Evolutionary conservation across 2,329 filamentous ascomycete genomes (phyloP).

Genomic region (Cercospora zeae-maydis): DNA sequence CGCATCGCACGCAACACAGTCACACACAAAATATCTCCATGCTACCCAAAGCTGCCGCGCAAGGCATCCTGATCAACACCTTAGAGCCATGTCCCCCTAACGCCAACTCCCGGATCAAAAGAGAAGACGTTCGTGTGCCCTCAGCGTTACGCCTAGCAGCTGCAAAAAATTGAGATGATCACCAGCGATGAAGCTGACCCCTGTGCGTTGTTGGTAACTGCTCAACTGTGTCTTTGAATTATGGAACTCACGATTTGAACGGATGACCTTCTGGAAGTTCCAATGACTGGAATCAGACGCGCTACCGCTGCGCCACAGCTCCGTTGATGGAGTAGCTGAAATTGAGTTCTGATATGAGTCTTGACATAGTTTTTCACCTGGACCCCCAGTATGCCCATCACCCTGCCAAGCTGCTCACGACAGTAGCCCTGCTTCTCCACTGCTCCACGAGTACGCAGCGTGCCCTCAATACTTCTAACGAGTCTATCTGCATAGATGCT

Average conservation of each 20-base stretch:
- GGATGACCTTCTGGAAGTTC: conserved; percentile 26
- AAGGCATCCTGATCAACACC: too few relatives aligned
- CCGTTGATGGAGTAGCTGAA: neutral
- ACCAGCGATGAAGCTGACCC: conserved; percentile 19
- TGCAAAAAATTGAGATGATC: conserved; percentile 5
- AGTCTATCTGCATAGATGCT: neutral
- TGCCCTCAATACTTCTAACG: neutral
- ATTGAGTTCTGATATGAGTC: neutral
- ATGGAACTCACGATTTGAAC: conserved; percentile 18
- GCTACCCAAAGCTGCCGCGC: neutral
- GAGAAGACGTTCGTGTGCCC: too few relatives aligned
- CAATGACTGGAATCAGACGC: conserved; percentile 22
- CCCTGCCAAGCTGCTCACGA: too few relatives aligned
- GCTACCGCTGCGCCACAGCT: conserved; percentile 21
- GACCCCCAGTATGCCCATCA: too few relatives aligned
- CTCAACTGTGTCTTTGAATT: neutral
- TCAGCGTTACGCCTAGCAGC: too few relatives aligned
- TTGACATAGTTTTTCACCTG: neutral
- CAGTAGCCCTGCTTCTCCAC: too few relatives aligned
- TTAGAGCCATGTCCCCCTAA: too few relatives aligned
- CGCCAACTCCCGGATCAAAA: too few relatives aligned
- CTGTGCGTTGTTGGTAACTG: neutral
- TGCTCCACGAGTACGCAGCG: neutral
- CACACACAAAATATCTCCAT: neutral
- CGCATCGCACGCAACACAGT: neutral